These are phyloP conservation scores for Ambrosiella xylebori DNA, from an alignment of 2,329 filamentous ascomycete species.

Conservation along the genomic window DNA sequence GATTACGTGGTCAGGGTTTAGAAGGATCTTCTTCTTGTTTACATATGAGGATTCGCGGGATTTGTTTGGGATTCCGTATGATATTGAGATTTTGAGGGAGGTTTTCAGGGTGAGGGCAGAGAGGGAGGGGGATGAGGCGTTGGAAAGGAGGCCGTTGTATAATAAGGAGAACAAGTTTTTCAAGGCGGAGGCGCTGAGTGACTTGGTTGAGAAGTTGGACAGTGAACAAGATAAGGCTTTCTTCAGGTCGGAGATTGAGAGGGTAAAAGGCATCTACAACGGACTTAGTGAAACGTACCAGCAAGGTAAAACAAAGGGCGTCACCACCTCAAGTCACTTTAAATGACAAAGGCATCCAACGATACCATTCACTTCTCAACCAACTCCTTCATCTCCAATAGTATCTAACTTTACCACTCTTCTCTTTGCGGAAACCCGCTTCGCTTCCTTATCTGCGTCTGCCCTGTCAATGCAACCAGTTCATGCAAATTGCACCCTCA, in stretches of 20 bases:
- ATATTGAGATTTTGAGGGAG: slow-evolving; percentile 38
- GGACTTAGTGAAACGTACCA: slow-evolving; percentile 31
- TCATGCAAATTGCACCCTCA: too few relatives aligned
- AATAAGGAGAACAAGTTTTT: slow-evolving; percentile 42
- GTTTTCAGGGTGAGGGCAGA: slow-evolving; percentile 33
- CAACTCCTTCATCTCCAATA: neutral
- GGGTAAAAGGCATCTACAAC: slow-evolving; percentile 32
- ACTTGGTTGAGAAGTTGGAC: slow-evolving; percentile 23
- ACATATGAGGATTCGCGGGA: slow-evolving; percentile 42
- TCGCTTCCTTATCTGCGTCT: too few relatives aligned
- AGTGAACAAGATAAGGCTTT: slow-evolving; percentile 20
- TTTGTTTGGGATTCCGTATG: slow-evolving; percentile 37
- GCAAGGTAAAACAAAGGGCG: slow-evolving; percentile 26
- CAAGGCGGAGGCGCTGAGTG: slow-evolving; percentile 23
- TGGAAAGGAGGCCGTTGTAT: slow-evolving; percentile 29
- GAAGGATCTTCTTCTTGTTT: slow-evolving; percentile 39
- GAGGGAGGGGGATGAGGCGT: slow-evolving; percentile 22
- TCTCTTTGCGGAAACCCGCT: neutral
- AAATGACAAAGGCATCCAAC: slow-evolving; percentile 19
- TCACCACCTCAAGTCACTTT: slow-evolving; percentile 31
- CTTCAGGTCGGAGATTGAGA: slow-evolving; percentile 25
- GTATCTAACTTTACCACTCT: neutral
- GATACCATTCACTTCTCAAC: neutral
- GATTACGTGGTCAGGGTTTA: slow-evolving; percentile 41
- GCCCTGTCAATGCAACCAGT: too few relatives aligned